Evolutionary conservation across 192 early-diverging fungal species (phyloP).

Genomic region (Linderina pennispora): DNA sequence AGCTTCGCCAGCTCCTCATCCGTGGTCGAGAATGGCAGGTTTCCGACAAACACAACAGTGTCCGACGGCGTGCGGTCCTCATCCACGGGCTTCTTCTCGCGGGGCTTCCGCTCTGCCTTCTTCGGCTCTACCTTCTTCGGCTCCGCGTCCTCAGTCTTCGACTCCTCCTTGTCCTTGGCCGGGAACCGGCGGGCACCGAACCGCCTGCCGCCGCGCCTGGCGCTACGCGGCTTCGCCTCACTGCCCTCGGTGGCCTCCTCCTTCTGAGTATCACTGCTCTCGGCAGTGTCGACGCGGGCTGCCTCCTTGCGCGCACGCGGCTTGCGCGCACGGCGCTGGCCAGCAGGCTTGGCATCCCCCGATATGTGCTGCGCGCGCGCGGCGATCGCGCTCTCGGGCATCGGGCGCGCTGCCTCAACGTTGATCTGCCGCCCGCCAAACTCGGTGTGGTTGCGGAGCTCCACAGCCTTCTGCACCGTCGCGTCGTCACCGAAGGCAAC

Average conservation of each 20-base stretch:
- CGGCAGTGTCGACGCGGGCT: conserved; percentile 19
- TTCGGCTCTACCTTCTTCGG: no score
- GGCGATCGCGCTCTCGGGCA: conserved; percentile 21
- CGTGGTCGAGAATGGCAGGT: conserved; percentile 66
- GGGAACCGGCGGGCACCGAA: conserved; percentile 8
- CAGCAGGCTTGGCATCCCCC: conserved; percentile 19
- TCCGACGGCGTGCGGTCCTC: conserved; percentile 21
- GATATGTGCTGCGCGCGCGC: conserved; percentile 15
- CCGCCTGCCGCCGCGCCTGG: not conserved
- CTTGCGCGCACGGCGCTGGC: conserved; percentile 19
- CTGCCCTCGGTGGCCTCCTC: not conserved
- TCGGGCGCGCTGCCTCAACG: conserved; percentile 79
- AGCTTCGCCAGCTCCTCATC: conserved; percentile 65
- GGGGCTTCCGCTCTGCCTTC: conserved; percentile 3
- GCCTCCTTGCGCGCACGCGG: conserved; percentile 24
- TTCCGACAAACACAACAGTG: conserved; percentile 73
- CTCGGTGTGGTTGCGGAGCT: conserved; percentile 71
- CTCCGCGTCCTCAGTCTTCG: conserved; percentile 29
- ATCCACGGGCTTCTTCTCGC: not conserved
- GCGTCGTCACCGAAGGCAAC: conserved; percentile 72
- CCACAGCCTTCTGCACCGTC: conserved; percentile 66
- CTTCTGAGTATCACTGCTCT: not conserved
- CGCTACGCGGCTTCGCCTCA: not conserved
- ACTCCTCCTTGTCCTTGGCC: conserved; percentile 49
- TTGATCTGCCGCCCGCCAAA: conserved; percentile 84